These are phyloP conservation scores for Aspergillus unguis DNA, from an alignment of 2,329 filamentous ascomycete genomes.

Conservation along the genomic window DNA sequence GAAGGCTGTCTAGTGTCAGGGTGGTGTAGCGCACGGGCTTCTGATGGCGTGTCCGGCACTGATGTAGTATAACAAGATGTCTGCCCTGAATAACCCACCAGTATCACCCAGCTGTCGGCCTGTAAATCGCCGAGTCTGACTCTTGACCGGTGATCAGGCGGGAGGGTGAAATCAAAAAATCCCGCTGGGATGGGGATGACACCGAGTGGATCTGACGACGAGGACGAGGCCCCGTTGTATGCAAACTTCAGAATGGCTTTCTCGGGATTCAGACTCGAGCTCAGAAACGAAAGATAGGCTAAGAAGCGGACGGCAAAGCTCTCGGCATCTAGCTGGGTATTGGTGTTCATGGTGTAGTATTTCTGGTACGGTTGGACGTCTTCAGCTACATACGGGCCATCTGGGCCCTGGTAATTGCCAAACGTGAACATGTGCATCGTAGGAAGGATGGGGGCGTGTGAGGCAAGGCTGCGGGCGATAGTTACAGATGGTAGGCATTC, in stretches of 20 bases:
- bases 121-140: conserved; percentile 9
- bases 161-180: conserved; percentile 7
- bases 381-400: conserved; percentile 5
- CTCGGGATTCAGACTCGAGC: conserved; percentile 9
- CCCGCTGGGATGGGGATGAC: conserved; percentile 12
- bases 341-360: conserved; percentile 11
- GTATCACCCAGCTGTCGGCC: conserved; percentile 14
- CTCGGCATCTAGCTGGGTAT: conserved; percentile 10
- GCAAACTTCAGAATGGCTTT: conserved; percentile 18
- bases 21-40: background rate
- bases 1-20: background rate
- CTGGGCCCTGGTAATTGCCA: background rate
- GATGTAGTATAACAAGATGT: too few relatives aligned
- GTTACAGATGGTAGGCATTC: conserved; percentile 1
- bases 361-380: conserved; percentile 4
- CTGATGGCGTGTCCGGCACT: background rate
- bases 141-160: background rate
- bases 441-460: conserved; percentile 6
- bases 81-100: conserved; percentile 10
- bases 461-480: background rate
- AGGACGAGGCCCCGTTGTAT: conserved; percentile 4
- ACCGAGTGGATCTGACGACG: conserved; percentile 1
- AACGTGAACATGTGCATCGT: conserved; percentile 15
- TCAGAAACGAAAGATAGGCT: conserved; percentile 11
- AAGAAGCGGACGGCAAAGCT: conserved; percentile 14